phyloP scores from a whole-genome alignment of 306 rosid species.

The Arachis stenosperma region DNA sequence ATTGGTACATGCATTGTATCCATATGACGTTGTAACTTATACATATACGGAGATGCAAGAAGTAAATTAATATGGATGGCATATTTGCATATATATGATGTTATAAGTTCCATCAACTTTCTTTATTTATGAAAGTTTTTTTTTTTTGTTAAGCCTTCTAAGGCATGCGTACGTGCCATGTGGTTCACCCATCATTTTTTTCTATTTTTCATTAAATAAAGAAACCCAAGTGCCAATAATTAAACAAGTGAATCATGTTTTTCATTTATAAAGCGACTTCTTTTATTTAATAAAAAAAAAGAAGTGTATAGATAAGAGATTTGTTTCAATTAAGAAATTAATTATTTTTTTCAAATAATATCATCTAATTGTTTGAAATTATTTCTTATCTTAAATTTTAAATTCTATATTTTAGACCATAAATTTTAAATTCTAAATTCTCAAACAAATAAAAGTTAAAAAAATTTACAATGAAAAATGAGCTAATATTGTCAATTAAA shows the following conservation, averaged over 20 bases:
- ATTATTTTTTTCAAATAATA: no score
- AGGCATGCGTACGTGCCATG: slow-evolving; percentile 42
- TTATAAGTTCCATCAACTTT: slow-evolving; percentile 1
- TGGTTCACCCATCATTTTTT: slow-evolving; percentile 25
- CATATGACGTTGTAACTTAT: slow-evolving; percentile 13
- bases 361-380: no score
- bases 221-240: neutral
- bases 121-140: slow-evolving; percentile 18
- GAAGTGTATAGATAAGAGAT: no score
- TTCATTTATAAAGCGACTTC: neutral
- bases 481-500: no score
- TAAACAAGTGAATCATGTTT: slow-evolving; percentile 28
- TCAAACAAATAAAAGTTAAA: no score
- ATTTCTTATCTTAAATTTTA: no score
- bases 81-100: neutral
- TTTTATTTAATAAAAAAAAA: no score
- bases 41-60: neutral
- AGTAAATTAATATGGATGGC: slow-evolving; percentile 5
- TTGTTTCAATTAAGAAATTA: no score
- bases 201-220: neutral
- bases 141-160: slow-evolving; percentile 15
- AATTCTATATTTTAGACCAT: no score
- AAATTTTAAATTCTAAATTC: no score
- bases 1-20: neutral
- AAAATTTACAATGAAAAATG: no score